These are phyloP conservation scores for Adansonia digitata DNA, from an alignment of 345 rosid species.

Conservation along the genomic window DNA sequence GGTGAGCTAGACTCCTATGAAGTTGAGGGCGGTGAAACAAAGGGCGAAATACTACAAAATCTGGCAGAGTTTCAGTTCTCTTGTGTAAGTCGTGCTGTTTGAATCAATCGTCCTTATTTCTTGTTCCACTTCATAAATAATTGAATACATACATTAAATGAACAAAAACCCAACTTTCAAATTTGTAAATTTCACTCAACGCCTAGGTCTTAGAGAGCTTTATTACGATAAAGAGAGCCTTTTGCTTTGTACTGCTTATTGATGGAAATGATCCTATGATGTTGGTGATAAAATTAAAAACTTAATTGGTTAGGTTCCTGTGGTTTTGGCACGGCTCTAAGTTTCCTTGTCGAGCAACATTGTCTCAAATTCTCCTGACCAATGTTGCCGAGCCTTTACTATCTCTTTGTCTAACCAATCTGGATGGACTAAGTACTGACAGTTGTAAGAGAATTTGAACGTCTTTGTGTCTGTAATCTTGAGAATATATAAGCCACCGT, in stretches of 20 bases:
- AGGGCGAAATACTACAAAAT: constrained; percentile 89
- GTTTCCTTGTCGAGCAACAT: neutral
- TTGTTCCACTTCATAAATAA: neutral
- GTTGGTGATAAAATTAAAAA: neutral
- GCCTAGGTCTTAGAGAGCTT: neutral
- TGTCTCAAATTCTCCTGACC: neutral
- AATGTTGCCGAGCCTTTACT: neutral
- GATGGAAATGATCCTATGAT: neutral
- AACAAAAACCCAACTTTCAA: neutral
- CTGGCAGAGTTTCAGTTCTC: constrained; percentile 93
- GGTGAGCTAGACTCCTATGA: constrained; percentile 89
- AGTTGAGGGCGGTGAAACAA: constrained; percentile 94
- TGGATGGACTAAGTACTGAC: neutral
- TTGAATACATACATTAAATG: neutral
- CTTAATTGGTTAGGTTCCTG: neutral
- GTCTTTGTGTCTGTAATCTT: neutral
- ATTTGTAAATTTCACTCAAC: neutral
- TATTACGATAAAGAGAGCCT: neutral
- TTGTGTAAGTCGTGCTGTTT: constrained; percentile 55
- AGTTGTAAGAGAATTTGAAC: neutral
- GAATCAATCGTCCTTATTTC: neutral
- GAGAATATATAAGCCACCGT: neutral
- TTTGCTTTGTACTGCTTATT: neutral
- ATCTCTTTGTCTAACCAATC: neutral
- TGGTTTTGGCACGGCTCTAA: neutral